Percentiles rank a stretch among this genome's conserved stretches.
These are phyloP conservation scores for Komagataella phaffii DNA, from an alignment of 805 yeast genomes.

Conservation along the genomic window DNA sequence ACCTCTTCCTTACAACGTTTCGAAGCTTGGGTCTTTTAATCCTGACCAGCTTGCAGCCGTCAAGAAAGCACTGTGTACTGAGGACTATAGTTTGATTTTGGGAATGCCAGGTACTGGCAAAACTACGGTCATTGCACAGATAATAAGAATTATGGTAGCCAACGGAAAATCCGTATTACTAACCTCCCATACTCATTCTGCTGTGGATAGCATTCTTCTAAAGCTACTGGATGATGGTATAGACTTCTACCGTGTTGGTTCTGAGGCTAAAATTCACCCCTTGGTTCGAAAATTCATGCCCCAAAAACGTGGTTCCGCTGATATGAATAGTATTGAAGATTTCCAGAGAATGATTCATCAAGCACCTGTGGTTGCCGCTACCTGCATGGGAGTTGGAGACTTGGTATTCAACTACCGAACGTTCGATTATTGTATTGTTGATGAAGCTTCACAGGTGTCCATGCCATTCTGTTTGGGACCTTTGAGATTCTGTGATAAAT, in stretches of 20 bases:
- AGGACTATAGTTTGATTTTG: slow-evolving; percentile 68
- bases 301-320: slow-evolving; percentile 17
- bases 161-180: slow-evolving; percentile 58
- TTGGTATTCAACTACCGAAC: slow-evolving; percentile 38
- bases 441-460: slow-evolving; percentile 93
- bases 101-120: slow-evolving; percentile 99
- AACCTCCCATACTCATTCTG: slow-evolving; percentile 87
- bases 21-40: slow-evolving; percentile 30
- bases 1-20: slow-evolving; percentile 12
- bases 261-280: slow-evolving; percentile 43
- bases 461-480: slow-evolving; percentile 91
- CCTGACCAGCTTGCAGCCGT: slow-evolving; percentile 63
- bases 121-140: slow-evolving; percentile 75
- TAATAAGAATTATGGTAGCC: slow-evolving; percentile 47
- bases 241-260: slow-evolving; percentile 58
- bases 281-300: slow-evolving; percentile 42
- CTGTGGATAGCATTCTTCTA: slow-evolving; percentile 83
- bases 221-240: slow-evolving; percentile 42
- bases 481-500: slow-evolving; percentile 58
- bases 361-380: slow-evolving; percentile 74
- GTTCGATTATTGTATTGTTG: slow-evolving; percentile 90
- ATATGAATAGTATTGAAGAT: slow-evolving; percentile 25
- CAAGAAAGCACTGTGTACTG: slow-evolving; percentile 43
- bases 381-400: slow-evolving; percentile 69
- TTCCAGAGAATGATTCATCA: slow-evolving; percentile 31